Percentiles rank a stretch among this genome's conserved stretches.
phyloP scores from a whole-genome alignment of 2,329 filamentous ascomycete species.

The Conoideocrella luteorostrata region DNA sequence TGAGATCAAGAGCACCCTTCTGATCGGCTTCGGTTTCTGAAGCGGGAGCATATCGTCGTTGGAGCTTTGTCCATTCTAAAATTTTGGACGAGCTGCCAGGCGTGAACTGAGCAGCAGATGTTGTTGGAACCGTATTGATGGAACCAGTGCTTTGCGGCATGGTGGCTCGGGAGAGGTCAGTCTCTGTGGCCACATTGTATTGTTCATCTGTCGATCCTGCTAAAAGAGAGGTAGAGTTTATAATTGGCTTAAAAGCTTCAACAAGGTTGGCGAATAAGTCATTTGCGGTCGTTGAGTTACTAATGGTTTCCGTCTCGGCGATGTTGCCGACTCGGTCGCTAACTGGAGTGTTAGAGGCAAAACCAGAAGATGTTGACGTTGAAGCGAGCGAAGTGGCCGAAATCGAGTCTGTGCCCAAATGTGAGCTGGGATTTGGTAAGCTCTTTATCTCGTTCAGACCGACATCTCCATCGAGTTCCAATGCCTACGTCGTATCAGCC shows the following conservation, averaged over 20 bases:
- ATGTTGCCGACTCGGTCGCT: background rate
- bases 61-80: background rate
- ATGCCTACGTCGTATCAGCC: background rate
- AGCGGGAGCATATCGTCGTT: background rate
- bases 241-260: conserved; percentile 9
- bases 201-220: background rate
- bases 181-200: background rate
- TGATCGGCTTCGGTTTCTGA: background rate
- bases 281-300: background rate
- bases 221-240: background rate
- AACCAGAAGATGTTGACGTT: background rate
- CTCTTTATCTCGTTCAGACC: too few species aligned
- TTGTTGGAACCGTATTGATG: background rate
- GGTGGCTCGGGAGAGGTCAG: too few species aligned
- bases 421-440: too few species aligned
- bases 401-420: too few species aligned
- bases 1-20: background rate
- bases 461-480: background rate
- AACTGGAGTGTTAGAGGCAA: too few species aligned
- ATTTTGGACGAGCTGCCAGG: background rate
- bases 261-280: conserved; percentile 12
- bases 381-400: too few species aligned
- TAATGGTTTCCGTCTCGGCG: background rate
- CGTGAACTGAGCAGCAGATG: background rate
- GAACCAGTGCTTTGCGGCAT: too few species aligned